Percentiles rank a stretch among this genome's conserved stretches.
These are phyloP conservation scores for Colletotrichum viniferum DNA, from an alignment of 2,329 filamentous ascomycete genomes.

Conservation along the genomic window DNA sequence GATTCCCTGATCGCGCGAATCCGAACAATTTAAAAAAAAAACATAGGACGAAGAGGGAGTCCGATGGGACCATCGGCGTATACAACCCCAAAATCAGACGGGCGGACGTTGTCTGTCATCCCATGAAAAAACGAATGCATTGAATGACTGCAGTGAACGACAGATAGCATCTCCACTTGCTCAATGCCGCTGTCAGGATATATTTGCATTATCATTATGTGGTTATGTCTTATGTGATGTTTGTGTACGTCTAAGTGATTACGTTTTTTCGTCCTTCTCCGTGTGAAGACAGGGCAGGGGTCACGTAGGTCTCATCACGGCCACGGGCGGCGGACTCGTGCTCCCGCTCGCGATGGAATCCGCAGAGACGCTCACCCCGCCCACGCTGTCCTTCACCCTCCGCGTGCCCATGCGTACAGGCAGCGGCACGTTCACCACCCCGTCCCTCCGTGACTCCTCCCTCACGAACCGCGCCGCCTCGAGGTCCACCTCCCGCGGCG, in stretches of 20 bases:
- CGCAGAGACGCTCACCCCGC: neutral
- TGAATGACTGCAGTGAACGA: neutral
- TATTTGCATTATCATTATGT: neutral
- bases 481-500: neutral
- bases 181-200: neutral
- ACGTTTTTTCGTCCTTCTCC: neutral
- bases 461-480: neutral
- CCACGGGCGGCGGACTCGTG: neutral
- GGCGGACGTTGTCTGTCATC: neutral
- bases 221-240: neutral
- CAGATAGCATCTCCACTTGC: neutral
- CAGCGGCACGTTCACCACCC: neutral
- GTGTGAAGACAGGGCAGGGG: neutral
- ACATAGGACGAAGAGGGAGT: neutral
- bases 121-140: neutral
- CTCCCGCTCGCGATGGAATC: neutral
- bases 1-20: neutral
- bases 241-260: neutral
- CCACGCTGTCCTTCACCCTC: neutral
- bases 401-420: constrained; percentile 1
- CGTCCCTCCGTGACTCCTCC: neutral
- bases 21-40: neutral
- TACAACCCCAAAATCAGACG: neutral
- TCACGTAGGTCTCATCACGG: neutral
- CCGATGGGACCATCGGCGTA: neutral